Conservation (phyloP, 441 rosid species). For the Rhodomyrtus psidioides region DNA sequence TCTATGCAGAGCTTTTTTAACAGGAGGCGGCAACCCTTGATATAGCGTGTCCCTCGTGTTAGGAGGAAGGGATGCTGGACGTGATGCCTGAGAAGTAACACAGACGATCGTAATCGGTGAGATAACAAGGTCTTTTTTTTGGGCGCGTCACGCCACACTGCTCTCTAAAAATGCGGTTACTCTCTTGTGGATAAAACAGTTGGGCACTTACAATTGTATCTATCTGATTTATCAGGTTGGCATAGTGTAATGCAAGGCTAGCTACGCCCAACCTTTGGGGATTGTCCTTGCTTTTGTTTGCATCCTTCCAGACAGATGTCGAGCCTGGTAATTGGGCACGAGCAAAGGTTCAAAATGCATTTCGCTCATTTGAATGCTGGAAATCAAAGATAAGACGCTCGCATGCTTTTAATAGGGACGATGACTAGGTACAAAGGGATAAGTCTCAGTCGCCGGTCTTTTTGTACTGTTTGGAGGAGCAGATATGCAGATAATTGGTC, state of each 20-base stretch:
- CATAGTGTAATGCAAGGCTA: constrained; percentile 93
- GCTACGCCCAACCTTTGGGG: constrained; percentile 60
- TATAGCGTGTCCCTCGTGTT: constrained; percentile 74
- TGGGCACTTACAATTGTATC: constrained; percentile 67
- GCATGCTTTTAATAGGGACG: neutral
- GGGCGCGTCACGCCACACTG: neutral
- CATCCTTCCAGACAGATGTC: constrained; percentile 3
- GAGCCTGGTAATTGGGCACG: constrained; percentile 22
- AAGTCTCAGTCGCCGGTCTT: neutral
- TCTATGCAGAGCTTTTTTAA: constrained; percentile 66
- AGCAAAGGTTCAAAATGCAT: neutral
- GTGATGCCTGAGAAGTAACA: constrained; percentile 45
- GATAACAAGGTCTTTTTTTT: neutral
- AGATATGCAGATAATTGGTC: neutral
- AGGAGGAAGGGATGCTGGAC: constrained; percentile 72
- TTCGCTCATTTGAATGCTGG: neutral
- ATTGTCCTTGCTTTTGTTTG: constrained; percentile 20
- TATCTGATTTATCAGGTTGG: constrained; percentile 79
- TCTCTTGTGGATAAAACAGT: neutral
- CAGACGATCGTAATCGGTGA: neutral
- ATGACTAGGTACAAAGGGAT: neutral
- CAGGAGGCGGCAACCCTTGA: constrained; percentile 55
- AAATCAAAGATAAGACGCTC: neutral
- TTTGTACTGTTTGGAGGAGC: neutral
- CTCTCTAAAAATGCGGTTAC: neutral